Conservation (phyloP, 106 monocot genomes). For the Iris macrosiphon region DNA sequence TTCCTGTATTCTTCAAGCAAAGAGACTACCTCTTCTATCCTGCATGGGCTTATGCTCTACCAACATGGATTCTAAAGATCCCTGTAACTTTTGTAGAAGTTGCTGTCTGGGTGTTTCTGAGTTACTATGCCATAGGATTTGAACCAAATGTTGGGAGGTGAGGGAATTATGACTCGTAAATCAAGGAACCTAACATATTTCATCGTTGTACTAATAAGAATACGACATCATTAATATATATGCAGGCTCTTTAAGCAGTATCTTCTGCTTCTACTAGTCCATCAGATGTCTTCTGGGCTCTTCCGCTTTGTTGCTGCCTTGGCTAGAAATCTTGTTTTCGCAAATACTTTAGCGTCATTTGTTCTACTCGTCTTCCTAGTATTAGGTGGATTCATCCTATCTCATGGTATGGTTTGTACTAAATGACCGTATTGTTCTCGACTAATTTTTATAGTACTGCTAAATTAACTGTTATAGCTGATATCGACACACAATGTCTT, state of each 20-base stretch:
- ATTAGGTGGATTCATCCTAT: conserved; percentile 33
- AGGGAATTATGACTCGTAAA: not conserved
- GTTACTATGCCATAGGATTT: conserved; percentile 53
- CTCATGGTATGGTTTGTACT: conserved; percentile 19
- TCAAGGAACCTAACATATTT: not conserved
- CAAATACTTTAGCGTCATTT: conserved; percentile 31
- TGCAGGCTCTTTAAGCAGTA: conserved; percentile 42
- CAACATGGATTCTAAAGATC: conserved; percentile 47
- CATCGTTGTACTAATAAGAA: not conserved
- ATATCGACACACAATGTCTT: too few species aligned
- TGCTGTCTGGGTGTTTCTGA: conserved; percentile 30
- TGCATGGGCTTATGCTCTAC: conserved; percentile 51
- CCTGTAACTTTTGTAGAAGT: conserved; percentile 43
- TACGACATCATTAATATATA: not conserved
- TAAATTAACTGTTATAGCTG: too few species aligned
- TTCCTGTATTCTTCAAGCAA: conserved; percentile 63
- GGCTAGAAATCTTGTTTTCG: conserved; percentile 26
- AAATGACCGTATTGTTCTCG: too few species aligned
- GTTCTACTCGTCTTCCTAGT: conserved; percentile 20
- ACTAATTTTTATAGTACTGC: too few species aligned
- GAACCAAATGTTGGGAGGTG: conserved; percentile 47
- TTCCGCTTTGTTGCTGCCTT: conserved; percentile 32
- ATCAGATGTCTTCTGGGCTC: conserved; percentile 38
- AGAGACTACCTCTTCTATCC: conserved; percentile 48
- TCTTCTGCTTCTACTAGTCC: conserved; percentile 17